These are phyloP conservation scores for Hemileccinum impolitum DNA, from an alignment of 768 basidiomycete genomes.

Conservation along the genomic window DNA sequence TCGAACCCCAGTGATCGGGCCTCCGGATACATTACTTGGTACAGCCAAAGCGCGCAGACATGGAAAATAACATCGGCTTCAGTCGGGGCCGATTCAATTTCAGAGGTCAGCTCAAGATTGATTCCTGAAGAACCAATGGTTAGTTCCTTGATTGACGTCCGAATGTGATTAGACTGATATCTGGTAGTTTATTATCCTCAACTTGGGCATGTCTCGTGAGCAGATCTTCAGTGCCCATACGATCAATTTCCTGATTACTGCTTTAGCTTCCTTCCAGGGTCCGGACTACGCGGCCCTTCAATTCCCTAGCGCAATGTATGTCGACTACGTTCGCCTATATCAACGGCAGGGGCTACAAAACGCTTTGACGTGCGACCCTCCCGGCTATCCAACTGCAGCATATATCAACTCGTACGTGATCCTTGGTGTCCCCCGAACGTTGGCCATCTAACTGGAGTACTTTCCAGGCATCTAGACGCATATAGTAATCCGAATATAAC, in stretches of 20 bases:
- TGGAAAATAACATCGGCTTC: slow-evolving; percentile 71
- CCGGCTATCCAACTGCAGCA: slow-evolving; percentile 67
- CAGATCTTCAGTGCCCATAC: background rate
- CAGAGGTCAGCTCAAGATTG: slow-evolving; percentile 60
- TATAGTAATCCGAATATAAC: slow-evolving; percentile 84
- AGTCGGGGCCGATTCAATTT: slow-evolving; percentile 60
- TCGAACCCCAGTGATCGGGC: slow-evolving; percentile 61
- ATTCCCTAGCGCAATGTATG: slow-evolving; percentile 77
- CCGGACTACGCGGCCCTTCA: slow-evolving; percentile 66
- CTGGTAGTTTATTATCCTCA: slow-evolving; percentile 75
- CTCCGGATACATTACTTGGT: slow-evolving; percentile 86
- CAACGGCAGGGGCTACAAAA: slow-evolving; percentile 70
- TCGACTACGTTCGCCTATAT: slow-evolving; percentile 90
- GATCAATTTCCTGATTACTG: slow-evolving; percentile 4
- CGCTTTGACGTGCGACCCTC: slow-evolving; percentile 77
- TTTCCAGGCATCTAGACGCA: slow-evolving; percentile 40
- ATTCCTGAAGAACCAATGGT: slow-evolving; percentile 94
- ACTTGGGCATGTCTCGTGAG: slow-evolving; percentile 73
- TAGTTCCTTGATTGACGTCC: slow-evolving; percentile 24
- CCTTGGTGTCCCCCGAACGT: background rate
- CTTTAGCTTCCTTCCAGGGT: slow-evolving; percentile 60
- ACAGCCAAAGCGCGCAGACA: slow-evolving; percentile 54
- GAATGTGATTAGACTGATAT: slow-evolving; percentile 6
- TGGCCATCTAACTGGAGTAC: slow-evolving; percentile 7
- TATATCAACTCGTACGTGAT: slow-evolving; percentile 65